Evolutionary conservation across 2,329 filamentous ascomycete genomes (phyloP).

Genomic region (Cladosporium sp.): DNA sequence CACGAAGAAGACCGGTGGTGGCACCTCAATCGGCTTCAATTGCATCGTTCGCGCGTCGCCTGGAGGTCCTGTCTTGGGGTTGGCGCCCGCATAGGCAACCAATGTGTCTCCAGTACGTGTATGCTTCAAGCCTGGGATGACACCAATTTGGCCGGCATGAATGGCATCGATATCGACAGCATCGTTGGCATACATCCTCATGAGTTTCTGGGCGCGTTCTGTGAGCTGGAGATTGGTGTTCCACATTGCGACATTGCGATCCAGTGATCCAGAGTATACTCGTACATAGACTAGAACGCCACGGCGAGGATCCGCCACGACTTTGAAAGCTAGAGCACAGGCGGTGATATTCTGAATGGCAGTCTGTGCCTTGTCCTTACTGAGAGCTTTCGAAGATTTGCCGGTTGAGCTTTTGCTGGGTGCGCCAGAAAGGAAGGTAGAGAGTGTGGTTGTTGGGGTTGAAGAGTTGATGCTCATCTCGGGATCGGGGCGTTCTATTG

Average conservation of each 20-base stretch:
- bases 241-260: slow-evolving; percentile 71
- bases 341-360: slow-evolving; percentile 60
- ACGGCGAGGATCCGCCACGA: slow-evolving; percentile 79
- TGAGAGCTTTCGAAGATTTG: slow-evolving; percentile 37
- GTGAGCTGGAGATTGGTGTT: slow-evolving; percentile 80
- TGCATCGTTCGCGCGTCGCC: slow-evolving; percentile 70
- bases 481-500: slow-evolving; percentile 72
- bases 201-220: slow-evolving; percentile 73
- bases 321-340: slow-evolving; percentile 80
- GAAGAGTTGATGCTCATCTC: slow-evolving; percentile 48
- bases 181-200: slow-evolving; percentile 87
- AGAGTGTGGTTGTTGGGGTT: not conserved
- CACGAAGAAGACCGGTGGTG: slow-evolving; percentile 94
- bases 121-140: slow-evolving; percentile 82
- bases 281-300: slow-evolving; percentile 89
- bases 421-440: slow-evolving; percentile 7
- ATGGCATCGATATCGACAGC: slow-evolving; percentile 80
- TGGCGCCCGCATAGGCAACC: slow-evolving; percentile 64
- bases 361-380: slow-evolving; percentile 37
- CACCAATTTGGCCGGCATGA: slow-evolving; percentile 84
- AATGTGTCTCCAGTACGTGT: slow-evolving; percentile 93
- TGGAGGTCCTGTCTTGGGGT: slow-evolving; percentile 59
- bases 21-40: slow-evolving; percentile 80
- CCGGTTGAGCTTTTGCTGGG: slow-evolving; percentile 6
- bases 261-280: slow-evolving; percentile 80